phyloP scores from a whole-genome alignment of 345 rosid genomes.

The Acer negundo region DNA sequence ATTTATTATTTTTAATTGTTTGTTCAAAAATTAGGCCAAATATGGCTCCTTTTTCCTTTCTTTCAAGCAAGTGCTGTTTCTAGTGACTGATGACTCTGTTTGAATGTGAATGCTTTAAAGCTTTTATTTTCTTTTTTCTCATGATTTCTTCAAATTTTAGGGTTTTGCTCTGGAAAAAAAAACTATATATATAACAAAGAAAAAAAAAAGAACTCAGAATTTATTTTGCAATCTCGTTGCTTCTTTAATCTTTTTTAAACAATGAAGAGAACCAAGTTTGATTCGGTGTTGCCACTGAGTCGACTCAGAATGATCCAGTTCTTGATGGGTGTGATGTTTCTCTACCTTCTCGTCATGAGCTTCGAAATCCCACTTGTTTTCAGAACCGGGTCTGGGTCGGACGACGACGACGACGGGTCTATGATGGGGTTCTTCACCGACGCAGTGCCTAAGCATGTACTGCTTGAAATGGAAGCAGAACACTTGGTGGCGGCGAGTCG shows the following conservation, averaged over 20 bases:
- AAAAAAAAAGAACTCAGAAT: not conserved
- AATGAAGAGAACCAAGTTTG: conserved; percentile 51
- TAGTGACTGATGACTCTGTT: not conserved
- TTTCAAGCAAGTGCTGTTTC: not conserved
- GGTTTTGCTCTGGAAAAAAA: not conserved
- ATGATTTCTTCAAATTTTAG: not conserved
- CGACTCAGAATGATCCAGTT: conserved; percentile 45
- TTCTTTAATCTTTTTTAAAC: not conserved
- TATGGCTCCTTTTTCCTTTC: not conserved
- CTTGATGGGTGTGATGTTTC: conserved; percentile 35
- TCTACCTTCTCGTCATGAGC: conserved; percentile 49
- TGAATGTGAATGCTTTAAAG: not conserved
- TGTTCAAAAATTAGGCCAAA: not conserved
- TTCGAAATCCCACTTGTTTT: conserved; percentile 51
- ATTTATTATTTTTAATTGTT: not conserved
- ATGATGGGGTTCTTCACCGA: conserved; percentile 24
- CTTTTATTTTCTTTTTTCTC: not conserved
- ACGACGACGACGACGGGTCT: conserved; percentile 29
- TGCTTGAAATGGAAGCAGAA: conserved; percentile 26
- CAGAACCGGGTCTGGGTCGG: conserved; percentile 30
- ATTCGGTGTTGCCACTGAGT: conserved; percentile 33
- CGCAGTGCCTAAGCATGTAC: conserved; percentile 36
- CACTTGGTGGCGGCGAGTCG: conserved; percentile 17
- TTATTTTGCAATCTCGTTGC: not conserved
- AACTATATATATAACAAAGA: not conserved